These are phyloP conservation scores for Cordyceps pruinosa DNA, from an alignment of 2,329 filamentous ascomycete genomes.

Conservation along the genomic window DNA sequence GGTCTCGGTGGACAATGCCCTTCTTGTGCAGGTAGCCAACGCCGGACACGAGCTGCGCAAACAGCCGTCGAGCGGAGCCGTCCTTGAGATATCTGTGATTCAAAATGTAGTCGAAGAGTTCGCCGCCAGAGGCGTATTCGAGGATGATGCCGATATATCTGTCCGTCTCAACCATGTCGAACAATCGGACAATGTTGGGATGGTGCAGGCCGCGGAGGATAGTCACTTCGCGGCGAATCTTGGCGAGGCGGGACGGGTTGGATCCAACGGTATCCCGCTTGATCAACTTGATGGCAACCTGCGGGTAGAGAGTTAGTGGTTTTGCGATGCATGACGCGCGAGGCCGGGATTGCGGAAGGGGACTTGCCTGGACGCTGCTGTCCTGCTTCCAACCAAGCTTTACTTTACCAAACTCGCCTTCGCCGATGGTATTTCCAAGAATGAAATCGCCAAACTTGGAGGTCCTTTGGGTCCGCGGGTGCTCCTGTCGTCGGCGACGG, in stretches of 20 bases:
- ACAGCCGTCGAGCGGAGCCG: conserved; percentile 78
- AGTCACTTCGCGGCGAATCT: conserved; percentile 94
- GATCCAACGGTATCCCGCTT: conserved; percentile 82
- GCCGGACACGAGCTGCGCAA: conserved; percentile 91
- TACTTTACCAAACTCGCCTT: conserved; percentile 98
- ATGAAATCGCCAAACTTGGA: conserved; percentile 95
- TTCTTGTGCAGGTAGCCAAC: conserved; percentile 98
- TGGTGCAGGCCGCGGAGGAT: conserved; percentile 85
- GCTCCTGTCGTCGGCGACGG: conserved; percentile 54
- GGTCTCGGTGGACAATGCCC: conserved; percentile 92
- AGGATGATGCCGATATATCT: conserved; percentile 96
- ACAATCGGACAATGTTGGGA: conserved; percentile 91
- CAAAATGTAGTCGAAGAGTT: conserved; percentile 96
- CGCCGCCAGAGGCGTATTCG: conserved; percentile 94
- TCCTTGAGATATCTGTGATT: conserved; percentile 97
- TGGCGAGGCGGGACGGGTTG: conserved; percentile 83
- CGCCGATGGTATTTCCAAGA: conserved; percentile 88
- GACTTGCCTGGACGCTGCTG: conserved; percentile 68
- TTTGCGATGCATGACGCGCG: background rate
- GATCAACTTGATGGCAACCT: conserved; percentile 97
- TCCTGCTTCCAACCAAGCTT: conserved; percentile 98
- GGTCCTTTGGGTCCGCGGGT: conserved; percentile 48
- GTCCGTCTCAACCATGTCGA: conserved; percentile 98
- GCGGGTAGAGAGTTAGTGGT: conserved; percentile 17
- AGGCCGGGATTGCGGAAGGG: background rate